Evolutionary conservation across 305 asterid species (phyloP).

Genomic region (Solanum hybrid): DNA sequence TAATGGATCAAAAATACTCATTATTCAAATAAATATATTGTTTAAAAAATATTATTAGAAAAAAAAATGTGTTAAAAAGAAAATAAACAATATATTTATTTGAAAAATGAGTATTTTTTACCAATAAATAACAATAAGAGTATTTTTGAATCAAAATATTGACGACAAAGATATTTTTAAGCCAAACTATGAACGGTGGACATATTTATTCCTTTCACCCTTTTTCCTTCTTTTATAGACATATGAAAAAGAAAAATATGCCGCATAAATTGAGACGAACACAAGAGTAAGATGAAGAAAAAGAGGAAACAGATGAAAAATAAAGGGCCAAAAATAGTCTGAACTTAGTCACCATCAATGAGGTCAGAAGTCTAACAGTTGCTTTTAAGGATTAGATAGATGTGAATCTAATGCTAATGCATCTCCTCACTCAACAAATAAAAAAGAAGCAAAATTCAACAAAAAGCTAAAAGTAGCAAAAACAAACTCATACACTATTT

Average conservation of each 20-base stretch:
- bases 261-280: background rate
- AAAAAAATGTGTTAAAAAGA: no score
- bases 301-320: background rate
- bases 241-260: no score
- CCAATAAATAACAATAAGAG: background rate
- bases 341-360: slow-evolving; percentile 58
- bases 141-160: no score
- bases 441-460: background rate
- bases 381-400: slow-evolving; percentile 19
- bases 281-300: background rate
- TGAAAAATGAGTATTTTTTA: background rate
- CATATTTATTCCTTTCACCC: background rate
- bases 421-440: background rate
- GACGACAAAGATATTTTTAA: background rate
- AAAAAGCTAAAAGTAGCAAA: background rate
- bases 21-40: no score
- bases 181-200: background rate
- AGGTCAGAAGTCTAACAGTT: slow-evolving; percentile 36
- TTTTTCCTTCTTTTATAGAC: background rate
- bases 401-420: slow-evolving; percentile 26
- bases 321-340: slow-evolving; percentile 30
- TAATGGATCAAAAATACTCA: background rate
- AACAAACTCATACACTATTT: slow-evolving; percentile 29
- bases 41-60: no score
- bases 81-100: no score